These are phyloP conservation scores for Yamadazyma takamatsuzukensis DNA, from an alignment of 805 yeast genomes.

Conservation along the genomic window DNA sequence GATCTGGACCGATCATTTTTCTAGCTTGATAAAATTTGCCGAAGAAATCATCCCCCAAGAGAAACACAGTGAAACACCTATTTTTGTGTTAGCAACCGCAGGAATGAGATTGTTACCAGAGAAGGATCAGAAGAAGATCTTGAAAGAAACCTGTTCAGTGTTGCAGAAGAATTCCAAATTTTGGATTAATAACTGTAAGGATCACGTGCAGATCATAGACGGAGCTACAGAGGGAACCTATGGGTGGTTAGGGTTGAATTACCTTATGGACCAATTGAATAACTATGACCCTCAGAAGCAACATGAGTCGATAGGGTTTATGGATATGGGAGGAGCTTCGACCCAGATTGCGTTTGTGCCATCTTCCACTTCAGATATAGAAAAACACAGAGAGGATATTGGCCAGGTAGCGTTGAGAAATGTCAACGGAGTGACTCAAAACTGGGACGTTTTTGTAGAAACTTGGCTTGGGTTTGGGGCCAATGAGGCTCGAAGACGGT, in stretches of 20 bases:
- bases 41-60: slow-evolving; percentile 62
- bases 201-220: slow-evolving; percentile 81
- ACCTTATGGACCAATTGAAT: slow-evolving; percentile 65
- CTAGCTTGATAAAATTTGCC: slow-evolving; percentile 65
- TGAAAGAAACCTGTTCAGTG: slow-evolving; percentile 57
- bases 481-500: slow-evolving; percentile 81
- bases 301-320: slow-evolving; percentile 78
- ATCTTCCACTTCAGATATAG: slow-evolving; percentile 48
- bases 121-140: slow-evolving; percentile 48
- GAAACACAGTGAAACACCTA: slow-evolving; percentile 66
- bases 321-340: slow-evolving; percentile 99
- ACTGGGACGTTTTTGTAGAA: slow-evolving; percentile 86
- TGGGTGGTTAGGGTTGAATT: slow-evolving; percentile 94
- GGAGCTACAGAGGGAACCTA: slow-evolving; percentile 94
- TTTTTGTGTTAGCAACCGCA: slow-evolving; percentile 92
- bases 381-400: slow-evolving; percentile 32
- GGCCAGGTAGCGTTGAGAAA: slow-evolving; percentile 57
- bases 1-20: slow-evolving; percentile 72
- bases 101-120: slow-evolving; percentile 83
- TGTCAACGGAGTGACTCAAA: slow-evolving; percentile 64
- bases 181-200: slow-evolving; percentile 52
- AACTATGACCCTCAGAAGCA: slow-evolving; percentile 36
- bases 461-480: slow-evolving; percentile 99
- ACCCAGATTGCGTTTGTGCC: slow-evolving; percentile 96
- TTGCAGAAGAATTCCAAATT: slow-evolving; percentile 57